A percentile compares a stretch with the other conserved stretches of the same genome.
Evolutionary conservation across 1,284 basidiomycete species (phyloP).

Genomic region (Amylostereum areolatum): DNA sequence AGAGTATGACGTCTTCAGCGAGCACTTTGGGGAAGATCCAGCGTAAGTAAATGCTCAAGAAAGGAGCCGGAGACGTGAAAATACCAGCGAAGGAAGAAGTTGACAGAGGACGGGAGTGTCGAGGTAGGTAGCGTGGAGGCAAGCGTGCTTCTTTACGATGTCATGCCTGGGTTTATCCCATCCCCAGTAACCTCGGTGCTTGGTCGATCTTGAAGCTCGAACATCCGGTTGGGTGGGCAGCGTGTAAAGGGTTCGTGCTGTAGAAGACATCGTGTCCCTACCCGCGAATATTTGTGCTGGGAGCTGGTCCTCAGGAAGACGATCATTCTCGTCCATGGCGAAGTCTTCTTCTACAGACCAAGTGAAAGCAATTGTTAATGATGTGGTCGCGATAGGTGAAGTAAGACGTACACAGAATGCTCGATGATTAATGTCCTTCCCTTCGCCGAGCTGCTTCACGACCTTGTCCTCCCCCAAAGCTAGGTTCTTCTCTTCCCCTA

Average conservation of each 20-base stretch:
- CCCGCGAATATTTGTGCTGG: slow-evolving; percentile 12
- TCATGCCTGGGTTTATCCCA: slow-evolving; percentile 15
- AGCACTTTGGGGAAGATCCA: not conserved
- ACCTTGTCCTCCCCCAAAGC: slow-evolving; percentile 29
- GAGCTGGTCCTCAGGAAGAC: slow-evolving; percentile 7
- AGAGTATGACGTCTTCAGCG: slow-evolving; percentile 12
- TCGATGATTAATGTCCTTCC: slow-evolving; percentile 44
- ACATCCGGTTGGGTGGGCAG: slow-evolving; percentile 10
- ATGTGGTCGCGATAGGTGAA: not conserved
- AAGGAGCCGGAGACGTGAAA: not conserved
- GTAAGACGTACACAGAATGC: slow-evolving; percentile 32
- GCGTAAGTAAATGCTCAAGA: too few species aligned
- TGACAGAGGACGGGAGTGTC: slow-evolving; percentile 20
- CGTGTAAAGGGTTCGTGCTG: slow-evolving; percentile 11
- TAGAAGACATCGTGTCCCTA: slow-evolving; percentile 15
- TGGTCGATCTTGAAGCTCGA: slow-evolving; percentile 18
- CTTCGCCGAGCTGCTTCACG: slow-evolving; percentile 25
- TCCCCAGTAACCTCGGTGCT: slow-evolving; percentile 16
- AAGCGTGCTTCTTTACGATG: slow-evolving; percentile 25
- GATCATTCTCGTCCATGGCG: slow-evolving; percentile 7
- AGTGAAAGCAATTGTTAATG: too few species aligned
- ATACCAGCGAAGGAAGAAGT: not conserved
- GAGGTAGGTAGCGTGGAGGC: slow-evolving; percentile 28
- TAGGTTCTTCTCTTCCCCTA: slow-evolving; percentile 30
- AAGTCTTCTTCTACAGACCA: slow-evolving; percentile 7